Evolutionary conservation across 345 rosid genomes (phyloP).

Genomic region (Gossypium rotundifolium): DNA sequence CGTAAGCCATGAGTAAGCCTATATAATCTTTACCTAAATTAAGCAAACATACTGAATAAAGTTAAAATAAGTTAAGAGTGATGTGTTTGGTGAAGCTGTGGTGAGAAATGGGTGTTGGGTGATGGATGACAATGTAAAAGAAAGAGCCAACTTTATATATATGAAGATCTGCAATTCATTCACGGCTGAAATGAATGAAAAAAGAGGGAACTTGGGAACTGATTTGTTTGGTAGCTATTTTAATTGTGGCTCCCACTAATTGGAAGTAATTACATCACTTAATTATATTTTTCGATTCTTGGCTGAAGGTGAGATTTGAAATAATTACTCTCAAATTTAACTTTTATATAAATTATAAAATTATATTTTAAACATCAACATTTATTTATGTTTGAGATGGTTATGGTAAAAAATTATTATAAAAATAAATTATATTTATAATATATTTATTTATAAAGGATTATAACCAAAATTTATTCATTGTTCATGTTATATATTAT

Average conservation of each 20-base stretch:
- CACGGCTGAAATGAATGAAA: not conserved
- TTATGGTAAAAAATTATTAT: too few relatives aligned
- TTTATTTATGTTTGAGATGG: rapidly evolving
- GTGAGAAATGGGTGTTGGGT: not conserved
- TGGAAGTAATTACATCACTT: too few relatives aligned
- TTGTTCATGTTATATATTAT: too few relatives aligned
- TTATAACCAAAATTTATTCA: too few relatives aligned
- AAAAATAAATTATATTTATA: too few relatives aligned
- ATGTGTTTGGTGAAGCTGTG: constrained; percentile 2
- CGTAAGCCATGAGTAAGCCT: constrained; percentile 7
- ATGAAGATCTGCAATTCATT: not conserved
- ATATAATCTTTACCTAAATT: not conserved
- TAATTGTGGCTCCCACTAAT: too few relatives aligned
- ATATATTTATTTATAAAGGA: too few relatives aligned
- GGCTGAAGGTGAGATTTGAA: too few relatives aligned
- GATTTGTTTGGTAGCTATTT: not conserved
- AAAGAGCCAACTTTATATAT: not conserved
- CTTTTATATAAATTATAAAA: too few relatives aligned
- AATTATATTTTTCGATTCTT: too few relatives aligned
- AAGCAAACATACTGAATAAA: not conserved
- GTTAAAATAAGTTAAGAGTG: not conserved
- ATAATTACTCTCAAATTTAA: too few relatives aligned
- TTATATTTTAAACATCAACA: too few relatives aligned
- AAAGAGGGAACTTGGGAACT: not conserved
- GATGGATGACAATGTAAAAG: not conserved